A percentile compares a stretch with the other conserved stretches of the same genome.
Conservation (phyloP, 164 flowering plant species). For the Vitis riparia region DNA sequence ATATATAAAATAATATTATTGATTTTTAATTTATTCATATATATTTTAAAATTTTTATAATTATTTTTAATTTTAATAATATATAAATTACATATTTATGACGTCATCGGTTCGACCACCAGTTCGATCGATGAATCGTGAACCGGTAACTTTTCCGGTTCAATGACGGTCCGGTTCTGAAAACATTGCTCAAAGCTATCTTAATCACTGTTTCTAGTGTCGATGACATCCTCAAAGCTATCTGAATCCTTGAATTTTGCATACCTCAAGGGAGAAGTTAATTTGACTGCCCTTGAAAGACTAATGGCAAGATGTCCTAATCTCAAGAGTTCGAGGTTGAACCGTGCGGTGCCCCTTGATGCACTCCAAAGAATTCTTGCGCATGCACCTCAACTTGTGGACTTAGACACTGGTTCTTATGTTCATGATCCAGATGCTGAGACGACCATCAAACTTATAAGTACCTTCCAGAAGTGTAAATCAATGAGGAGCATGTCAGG, state of each 20-base stretch:
- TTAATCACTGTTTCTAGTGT: no score
- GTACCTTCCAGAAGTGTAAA: slow-evolving; percentile 40
- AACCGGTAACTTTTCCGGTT: no score
- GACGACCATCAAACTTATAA: slow-evolving; percentile 29
- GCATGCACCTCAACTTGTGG: slow-evolving; percentile 71
- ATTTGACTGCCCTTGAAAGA: slow-evolving; percentile 64
- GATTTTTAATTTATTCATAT: no score
- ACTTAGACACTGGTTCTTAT: slow-evolving; percentile 70
- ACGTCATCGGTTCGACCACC: no score
- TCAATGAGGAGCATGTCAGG: slow-evolving; percentile 81
- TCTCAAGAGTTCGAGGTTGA: slow-evolving; percentile 63
- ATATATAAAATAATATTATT: no score
- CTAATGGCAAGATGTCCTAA: slow-evolving; percentile 79
- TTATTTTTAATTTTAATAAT: no score
- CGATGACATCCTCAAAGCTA: no score
- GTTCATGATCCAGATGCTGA: slow-evolving; percentile 52
- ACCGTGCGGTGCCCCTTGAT: slow-evolving; percentile 63
- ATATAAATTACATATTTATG: no score
- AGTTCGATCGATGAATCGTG: no score
- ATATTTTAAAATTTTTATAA: no score
- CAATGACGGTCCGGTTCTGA: no score
- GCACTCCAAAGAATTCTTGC: slow-evolving; percentile 51
- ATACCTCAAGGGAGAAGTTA: slow-evolving; percentile 77
- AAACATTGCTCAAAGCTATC: no score
- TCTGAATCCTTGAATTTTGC: slow-evolving; percentile 64